A percentile compares a stretch with the other conserved stretches of the same genome.
These are phyloP conservation scores for Colletotrichum liriopes DNA, from an alignment of 2,329 filamentous ascomycete species.

Conservation along the genomic window DNA sequence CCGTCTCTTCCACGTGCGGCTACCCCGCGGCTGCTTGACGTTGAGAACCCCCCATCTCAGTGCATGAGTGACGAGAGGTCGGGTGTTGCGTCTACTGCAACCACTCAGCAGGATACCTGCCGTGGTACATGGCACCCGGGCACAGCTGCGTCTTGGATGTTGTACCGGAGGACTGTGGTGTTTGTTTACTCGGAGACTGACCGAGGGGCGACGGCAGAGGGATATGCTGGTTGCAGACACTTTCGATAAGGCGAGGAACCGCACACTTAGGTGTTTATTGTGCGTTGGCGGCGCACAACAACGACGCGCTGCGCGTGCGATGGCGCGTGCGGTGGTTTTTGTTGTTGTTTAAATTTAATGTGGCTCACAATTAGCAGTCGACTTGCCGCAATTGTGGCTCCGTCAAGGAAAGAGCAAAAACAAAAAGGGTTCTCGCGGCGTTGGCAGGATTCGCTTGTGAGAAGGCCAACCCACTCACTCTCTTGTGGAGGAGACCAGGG, in stretches of 20 bases:
- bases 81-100: slow-evolving; percentile 30
- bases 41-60: neutral
- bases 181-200: slow-evolving; percentile 9
- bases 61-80: slow-evolving; percentile 8
- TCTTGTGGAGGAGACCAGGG: slow-evolving; percentile 18
- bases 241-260: neutral
- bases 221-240: neutral
- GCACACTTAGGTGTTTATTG: neutral
- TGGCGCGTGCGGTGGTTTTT: neutral
- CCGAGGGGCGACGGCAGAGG: slow-evolving; percentile 12
- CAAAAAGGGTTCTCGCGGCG: neutral
- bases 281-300: slow-evolving; percentile 14
- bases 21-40: slow-evolving; percentile 31
- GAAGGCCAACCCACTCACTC: neutral
- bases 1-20: slow-evolving; percentile 6
- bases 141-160: neutral
- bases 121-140: neutral
- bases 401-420: neutral
- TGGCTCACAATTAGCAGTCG: slow-evolving; percentile 12
- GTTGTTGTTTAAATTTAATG: neutral
- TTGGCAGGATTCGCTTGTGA: neutral
- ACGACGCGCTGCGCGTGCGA: slow-evolving; percentile 5
- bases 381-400: slow-evolving; percentile 2
- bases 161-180: neutral
- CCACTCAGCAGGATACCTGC: slow-evolving; percentile 9